phyloP scores from a whole-genome alignment of 2,329 filamentous ascomycete species.

The Dendryphion nanum region DNA sequence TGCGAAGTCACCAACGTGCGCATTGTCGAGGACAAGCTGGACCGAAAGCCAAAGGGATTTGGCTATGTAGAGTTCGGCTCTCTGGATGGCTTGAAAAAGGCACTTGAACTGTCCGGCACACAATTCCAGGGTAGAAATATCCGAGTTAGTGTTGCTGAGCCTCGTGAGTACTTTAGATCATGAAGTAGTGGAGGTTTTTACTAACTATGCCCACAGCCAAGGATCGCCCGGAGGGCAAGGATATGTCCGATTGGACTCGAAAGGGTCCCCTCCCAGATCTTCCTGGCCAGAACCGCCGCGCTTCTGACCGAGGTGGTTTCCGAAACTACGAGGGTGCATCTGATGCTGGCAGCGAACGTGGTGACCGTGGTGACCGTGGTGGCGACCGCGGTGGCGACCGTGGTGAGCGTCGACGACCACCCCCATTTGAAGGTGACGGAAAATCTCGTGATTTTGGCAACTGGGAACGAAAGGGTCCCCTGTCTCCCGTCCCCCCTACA shows the following conservation, averaged over 20 bases:
- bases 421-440: constrained; percentile 66
- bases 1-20: constrained; percentile 89
- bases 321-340: constrained; percentile 55
- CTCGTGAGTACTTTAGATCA: constrained; percentile 65
- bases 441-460: constrained; percentile 79
- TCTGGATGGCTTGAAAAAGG: constrained; percentile 87
- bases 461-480: constrained; percentile 93
- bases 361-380: too few relatives aligned
- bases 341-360: constrained; percentile 60
- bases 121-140: constrained; percentile 87
- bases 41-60: constrained; percentile 94
- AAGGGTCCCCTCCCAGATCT: constrained; percentile 83
- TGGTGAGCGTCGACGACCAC: constrained; percentile 62
- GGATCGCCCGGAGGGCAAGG: constrained; percentile 76
- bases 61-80: constrained; percentile 93
- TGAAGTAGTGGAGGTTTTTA: not conserved
- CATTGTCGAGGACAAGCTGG: constrained; percentile 94
- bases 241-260: constrained; percentile 87
- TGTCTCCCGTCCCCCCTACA: constrained; percentile 64
- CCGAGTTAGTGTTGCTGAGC: constrained; percentile 93
- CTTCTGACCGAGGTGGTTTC: constrained; percentile 50
- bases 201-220: constrained; percentile 62
- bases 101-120: constrained; percentile 76
- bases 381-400: constrained; percentile 67
- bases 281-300: constrained; percentile 56